Evolutionary conservation across 176 grass and related monocot genomes (phyloP).

Genomic region (Chrysopogon serrulatus): DNA sequence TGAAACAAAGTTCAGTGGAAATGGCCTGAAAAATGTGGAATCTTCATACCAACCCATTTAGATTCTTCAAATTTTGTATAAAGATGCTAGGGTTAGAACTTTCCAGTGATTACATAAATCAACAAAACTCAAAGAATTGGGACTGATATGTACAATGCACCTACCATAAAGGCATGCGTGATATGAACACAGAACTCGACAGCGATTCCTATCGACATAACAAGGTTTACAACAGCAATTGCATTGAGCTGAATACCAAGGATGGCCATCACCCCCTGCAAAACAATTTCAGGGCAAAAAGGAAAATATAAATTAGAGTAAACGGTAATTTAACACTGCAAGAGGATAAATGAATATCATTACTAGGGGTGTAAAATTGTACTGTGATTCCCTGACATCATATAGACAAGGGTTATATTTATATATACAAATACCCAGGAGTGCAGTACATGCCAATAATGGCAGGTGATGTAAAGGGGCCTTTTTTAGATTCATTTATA

Average conservation of each 20-base stretch:
- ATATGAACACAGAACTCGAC: slow-evolving; percentile 99
- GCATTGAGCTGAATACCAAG: slow-evolving; percentile 96
- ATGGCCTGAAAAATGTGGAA: neutral
- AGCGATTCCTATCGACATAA: slow-evolving; percentile 99
- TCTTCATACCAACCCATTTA: slow-evolving; percentile 9
- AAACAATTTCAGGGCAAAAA: slow-evolving; percentile 32
- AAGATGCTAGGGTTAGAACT: neutral
- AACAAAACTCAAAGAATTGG: neutral
- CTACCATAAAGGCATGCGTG: slow-evolving; percentile 87
- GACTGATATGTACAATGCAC: slow-evolving; percentile 42
- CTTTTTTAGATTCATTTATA: neutral
- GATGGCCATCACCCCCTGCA: slow-evolving; percentile 89
- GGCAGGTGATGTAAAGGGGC: neutral
- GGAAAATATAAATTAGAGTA: neutral
- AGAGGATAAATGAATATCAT: slow-evolving; percentile 12
- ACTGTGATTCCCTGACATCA: neutral
- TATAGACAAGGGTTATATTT: neutral
- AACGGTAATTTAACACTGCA: neutral
- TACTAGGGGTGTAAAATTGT: neutral
- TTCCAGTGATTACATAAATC: neutral
- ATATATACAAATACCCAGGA: slow-evolving; percentile 7
- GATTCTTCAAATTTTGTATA: slow-evolving; percentile 8
- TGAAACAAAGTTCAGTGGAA: neutral
- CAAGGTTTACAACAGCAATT: slow-evolving; percentile 96
- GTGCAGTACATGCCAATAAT: neutral